Evolutionary conservation across 768 basidiomycete genomes (phyloP), one percentile per base, ranked within the genome.

Genomic region (Agrocybe chaxingu): DNA sequence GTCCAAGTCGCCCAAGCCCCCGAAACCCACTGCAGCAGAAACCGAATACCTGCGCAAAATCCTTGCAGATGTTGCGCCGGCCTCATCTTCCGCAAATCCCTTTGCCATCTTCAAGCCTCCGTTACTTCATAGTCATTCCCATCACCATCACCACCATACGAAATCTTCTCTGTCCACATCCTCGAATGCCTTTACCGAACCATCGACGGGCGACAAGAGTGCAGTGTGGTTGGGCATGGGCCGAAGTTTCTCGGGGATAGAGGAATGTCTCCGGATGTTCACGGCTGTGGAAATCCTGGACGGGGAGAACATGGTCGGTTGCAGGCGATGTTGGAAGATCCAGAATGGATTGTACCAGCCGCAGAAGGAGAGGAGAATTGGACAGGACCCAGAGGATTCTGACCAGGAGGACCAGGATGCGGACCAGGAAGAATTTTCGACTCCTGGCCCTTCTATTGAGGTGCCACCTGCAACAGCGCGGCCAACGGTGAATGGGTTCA

Each of bases 231-330:
- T 67, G 70, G 53, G 78, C 66, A 62, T 79, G 47, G 76, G 75
- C 53, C 74, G 70, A 18, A 75, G 78, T 38, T 70, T 84, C 8
- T 74, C 79, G 5, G 80, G 84, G 0, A 71, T 87, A 24, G 88
- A 90, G 59, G 92, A 94, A 50, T 92, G 89, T 55, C 67, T 96
- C 52, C 76, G 84, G 55, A 76, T 89, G 71, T 98, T 98, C 69
- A 97, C 94, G 0, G 78, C 87, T 3, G 94, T 97, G n/a, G 95
- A 98, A 60, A 80, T 91, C 6, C 70, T 98, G 32, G 90, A 97
- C 57, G 92, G 92, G 0, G 95, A 97, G 59, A 97, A 98, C 59
- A 87, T 85, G 72, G 94, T 97, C 47, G 93, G 93, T 0, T 98
- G 95, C 65, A 79, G 87, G 56, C 78, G 87, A 45, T 98, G 95